A percentile compares a stretch with the other conserved stretches of the same genome.
Evolutionary conservation across 768 basidiomycete species (phyloP).

Genomic region (Hericium alpestre): DNA sequence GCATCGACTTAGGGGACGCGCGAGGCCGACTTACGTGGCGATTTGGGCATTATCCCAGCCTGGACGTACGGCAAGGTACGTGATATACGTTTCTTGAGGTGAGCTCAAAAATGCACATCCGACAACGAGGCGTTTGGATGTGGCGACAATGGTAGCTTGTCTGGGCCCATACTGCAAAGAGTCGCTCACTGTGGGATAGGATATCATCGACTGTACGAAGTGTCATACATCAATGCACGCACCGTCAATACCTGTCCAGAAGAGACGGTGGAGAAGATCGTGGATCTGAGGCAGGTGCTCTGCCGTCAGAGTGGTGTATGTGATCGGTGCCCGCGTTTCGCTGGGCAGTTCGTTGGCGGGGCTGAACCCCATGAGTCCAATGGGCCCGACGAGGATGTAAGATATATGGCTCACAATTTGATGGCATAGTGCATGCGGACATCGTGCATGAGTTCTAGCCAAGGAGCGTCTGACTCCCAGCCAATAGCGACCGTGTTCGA

Average conservation of each 20-base stretch:
- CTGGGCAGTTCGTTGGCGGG: conserved; percentile 38
- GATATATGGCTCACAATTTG: conserved; percentile 38
- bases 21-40: conserved; percentile 42
- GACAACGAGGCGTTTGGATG: conserved; percentile 59
- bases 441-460: conserved; percentile 69
- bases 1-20: no score
- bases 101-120: conserved; percentile 71
- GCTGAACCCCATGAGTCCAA: conserved; percentile 25
- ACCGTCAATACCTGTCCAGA: conserved; percentile 78
- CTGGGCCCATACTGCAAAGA: conserved; percentile 60
- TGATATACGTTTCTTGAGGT: conserved; percentile 74
- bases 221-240: conserved; percentile 10
- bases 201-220: background rate
- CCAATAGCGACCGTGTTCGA: conserved; percentile 46
- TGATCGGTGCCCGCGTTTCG: conserved; percentile 42
- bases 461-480: conserved; percentile 62
- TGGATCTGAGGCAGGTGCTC: conserved; percentile 62
- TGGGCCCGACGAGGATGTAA: background rate
- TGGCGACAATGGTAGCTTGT: conserved; percentile 64
- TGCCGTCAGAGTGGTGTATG: conserved; percentile 48
- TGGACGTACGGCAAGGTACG: conserved; percentile 65
- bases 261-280: conserved; percentile 52
- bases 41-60: conserved; percentile 78
- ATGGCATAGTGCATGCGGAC: conserved; percentile 54
- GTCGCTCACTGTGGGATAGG: conserved; percentile 43